Percentiles rank a stretch among this genome's conserved stretches.
Evolutionary conservation across 768 basidiomycete genomes (phyloP).

Genomic region (Lepiota brunneoincarnata): DNA sequence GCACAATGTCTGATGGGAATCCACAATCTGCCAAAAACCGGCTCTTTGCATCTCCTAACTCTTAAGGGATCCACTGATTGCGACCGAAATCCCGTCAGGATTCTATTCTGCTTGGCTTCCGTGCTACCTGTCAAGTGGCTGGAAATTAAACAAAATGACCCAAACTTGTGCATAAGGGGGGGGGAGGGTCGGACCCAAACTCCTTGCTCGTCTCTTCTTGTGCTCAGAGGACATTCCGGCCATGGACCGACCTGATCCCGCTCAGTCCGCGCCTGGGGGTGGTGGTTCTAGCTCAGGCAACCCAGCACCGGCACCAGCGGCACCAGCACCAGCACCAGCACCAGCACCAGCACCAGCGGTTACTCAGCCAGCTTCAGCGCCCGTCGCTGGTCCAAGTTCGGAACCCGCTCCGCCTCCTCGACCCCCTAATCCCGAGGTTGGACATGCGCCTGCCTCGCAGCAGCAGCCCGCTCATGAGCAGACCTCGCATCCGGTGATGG

Average conservation of each 20-base stretch:
- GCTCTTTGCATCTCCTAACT: too few species aligned
- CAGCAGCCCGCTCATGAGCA: background rate
- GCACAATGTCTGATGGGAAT: too few species aligned
- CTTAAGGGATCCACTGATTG: too few species aligned
- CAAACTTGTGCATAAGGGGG: background rate
- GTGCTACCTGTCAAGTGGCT: background rate
- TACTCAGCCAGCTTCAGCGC: background rate
- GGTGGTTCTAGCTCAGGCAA: background rate
- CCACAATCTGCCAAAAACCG: too few species aligned
- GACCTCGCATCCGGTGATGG: background rate
- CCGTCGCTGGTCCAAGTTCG: background rate
- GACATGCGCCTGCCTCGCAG: background rate
- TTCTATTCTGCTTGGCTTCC: background rate
- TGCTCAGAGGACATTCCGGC: background rate
- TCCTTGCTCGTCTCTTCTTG: too few species aligned
- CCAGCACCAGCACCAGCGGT: background rate
- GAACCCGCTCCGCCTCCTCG: background rate
- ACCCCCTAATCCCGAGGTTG: background rate
- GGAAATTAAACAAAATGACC: background rate
- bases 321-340: background rate
- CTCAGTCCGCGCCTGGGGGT: background rate
- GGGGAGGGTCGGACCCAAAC: background rate
- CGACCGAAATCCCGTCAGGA: too few species aligned
- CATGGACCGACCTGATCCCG: background rate
- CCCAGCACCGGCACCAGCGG: background rate